Conservation (phyloP, 2,329 filamentous ascomycete genomes). For the Aspergillus fumigatiaffinis region DNA sequence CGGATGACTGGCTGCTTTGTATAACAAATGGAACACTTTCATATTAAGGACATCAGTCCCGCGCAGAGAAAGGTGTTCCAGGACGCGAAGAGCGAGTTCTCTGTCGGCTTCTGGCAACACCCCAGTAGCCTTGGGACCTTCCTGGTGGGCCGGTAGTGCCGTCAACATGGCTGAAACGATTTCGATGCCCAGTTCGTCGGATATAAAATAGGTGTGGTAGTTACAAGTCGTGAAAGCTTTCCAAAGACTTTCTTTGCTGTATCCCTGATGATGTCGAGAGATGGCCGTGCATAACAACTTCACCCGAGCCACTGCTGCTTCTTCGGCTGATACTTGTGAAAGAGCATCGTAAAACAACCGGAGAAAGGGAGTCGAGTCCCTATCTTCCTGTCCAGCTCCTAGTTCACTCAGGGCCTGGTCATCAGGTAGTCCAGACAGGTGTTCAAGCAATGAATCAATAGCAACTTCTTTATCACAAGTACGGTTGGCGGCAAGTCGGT, state of each 20-base stretch:
- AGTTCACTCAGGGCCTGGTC: constrained; percentile 32
- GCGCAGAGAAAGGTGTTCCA: constrained; percentile 41
- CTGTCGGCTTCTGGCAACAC: constrained; percentile 24
- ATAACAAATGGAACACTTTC: constrained; percentile 46
- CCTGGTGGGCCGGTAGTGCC: constrained; percentile 11
- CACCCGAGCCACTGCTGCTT: constrained; percentile 30
- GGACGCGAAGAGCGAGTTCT: constrained; percentile 37
- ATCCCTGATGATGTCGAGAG: constrained; percentile 36
- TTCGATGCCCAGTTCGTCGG: constrained; percentile 30
- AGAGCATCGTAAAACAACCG: constrained; percentile 36
- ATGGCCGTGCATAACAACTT: constrained; percentile 38
- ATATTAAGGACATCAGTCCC: constrained; percentile 40
- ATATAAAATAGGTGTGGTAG: constrained; percentile 31
- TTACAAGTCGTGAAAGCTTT: constrained; percentile 33
- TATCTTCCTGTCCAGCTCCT: constrained; percentile 35
- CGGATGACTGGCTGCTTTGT: constrained; percentile 37
- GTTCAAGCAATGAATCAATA: constrained; percentile 21
- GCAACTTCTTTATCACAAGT: constrained; percentile 7
- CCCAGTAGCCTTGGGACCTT: constrained; percentile 5
- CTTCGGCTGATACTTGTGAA: constrained; percentile 23
- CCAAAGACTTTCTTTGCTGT: constrained; percentile 32
- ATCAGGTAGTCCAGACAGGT: constrained; percentile 27
- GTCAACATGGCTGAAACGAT: constrained; percentile 38
- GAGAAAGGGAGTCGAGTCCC: constrained; percentile 41
- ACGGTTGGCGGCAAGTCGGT: neutral